phyloP scores from a whole-genome alignment of 371 early-diverging fungal species.

The Neoconidiobolus thromboides region DNA sequence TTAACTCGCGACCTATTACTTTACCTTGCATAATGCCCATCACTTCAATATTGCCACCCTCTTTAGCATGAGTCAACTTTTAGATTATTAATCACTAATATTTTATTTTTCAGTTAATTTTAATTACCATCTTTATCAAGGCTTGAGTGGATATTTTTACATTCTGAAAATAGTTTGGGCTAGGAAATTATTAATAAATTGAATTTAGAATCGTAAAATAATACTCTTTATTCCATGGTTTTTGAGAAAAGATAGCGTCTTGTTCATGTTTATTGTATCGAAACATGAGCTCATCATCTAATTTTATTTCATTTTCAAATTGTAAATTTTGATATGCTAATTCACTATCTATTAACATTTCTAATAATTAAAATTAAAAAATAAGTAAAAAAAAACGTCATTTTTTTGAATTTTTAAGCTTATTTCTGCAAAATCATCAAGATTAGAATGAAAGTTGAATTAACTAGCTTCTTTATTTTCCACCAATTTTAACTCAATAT shows the following conservation, averaged over 20 bases:
- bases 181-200: constrained; percentile 18
- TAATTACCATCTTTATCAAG: constrained; percentile 82
- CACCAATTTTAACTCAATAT: too few relatives aligned
- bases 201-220: not conserved
- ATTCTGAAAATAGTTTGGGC: constrained; percentile 74
- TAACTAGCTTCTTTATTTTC: too few relatives aligned
- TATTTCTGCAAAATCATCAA: too few relatives aligned
- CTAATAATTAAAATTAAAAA: too few relatives aligned
- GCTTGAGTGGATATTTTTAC: constrained; percentile 89
- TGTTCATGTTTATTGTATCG: constrained; percentile 1
- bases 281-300: too few relatives aligned
- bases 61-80: constrained; percentile 85
- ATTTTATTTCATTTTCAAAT: too few relatives aligned
- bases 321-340: too few relatives aligned
- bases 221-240: constrained; percentile 6
- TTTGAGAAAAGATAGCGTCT: constrained; percentile 2
- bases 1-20: constrained; percentile 65
- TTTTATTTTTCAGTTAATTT: not conserved
- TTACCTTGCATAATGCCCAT: constrained; percentile 98
- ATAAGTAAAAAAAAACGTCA: too few relatives aligned
- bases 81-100: not conserved
- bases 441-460: too few relatives aligned
- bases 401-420: too few relatives aligned
- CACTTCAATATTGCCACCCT: constrained; percentile 89
- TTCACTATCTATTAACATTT: too few relatives aligned